phyloP scores from a whole-genome alignment of 2,329 filamentous ascomycete genomes.

The Fusarium sp. region DNA sequence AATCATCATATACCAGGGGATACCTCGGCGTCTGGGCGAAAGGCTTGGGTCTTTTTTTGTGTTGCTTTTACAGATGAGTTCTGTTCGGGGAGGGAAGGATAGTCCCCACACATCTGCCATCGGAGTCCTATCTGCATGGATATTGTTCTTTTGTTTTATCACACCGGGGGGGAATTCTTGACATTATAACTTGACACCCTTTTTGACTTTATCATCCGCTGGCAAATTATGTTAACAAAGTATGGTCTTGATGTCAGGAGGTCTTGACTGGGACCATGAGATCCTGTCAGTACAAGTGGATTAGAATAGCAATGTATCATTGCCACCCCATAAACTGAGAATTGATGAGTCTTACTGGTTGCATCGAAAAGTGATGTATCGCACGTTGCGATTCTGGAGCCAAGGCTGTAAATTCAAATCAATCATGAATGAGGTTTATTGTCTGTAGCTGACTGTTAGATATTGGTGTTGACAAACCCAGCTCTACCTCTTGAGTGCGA shows the following conservation, averaged over 20 bases:
- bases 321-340: background rate
- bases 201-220: constrained; percentile 9
- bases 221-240: background rate
- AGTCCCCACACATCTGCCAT: constrained; percentile 29
- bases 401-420: constrained; percentile 29
- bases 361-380: background rate
- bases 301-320: background rate
- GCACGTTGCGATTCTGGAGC: background rate
- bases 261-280: background rate
- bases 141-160: constrained; percentile 17
- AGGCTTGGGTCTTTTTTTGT: constrained; percentile 24
- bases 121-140: constrained; percentile 37
- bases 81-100: constrained; percentile 21
- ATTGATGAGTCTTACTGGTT: constrained; percentile 3
- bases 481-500: constrained; percentile 38
- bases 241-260: background rate
- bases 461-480: constrained; percentile 18
- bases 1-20: constrained; percentile 48
- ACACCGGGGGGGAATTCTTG: constrained; percentile 16
- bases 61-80: constrained; percentile 27
- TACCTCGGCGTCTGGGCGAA: constrained; percentile 46
- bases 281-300: background rate
- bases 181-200: constrained; percentile 15
- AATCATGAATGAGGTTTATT: constrained; percentile 31
- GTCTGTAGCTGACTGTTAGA: constrained; percentile 31